Evolutionary conservation across 2,329 filamentous ascomycete species (phyloP).

Genomic region (Didymellaceae sp.): DNA sequence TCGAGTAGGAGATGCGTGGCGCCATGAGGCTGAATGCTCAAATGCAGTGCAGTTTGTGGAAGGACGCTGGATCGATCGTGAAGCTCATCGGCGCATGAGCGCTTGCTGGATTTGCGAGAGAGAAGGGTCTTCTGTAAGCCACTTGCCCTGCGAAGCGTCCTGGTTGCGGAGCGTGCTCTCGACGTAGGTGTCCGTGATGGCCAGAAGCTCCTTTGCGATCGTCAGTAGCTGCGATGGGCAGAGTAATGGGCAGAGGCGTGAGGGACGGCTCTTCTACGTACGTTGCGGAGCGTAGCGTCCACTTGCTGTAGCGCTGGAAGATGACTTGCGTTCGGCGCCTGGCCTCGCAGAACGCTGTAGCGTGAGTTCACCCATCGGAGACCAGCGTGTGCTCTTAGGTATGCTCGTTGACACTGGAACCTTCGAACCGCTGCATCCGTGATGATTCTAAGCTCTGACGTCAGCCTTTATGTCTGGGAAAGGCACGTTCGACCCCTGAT

Average conservation of each 20-base stretch:
- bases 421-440: slow-evolving; percentile 65
- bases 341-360: slow-evolving; percentile 58
- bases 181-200: slow-evolving; percentile 64
- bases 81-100: slow-evolving; percentile 40
- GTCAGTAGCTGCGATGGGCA: slow-evolving; percentile 17
- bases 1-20: slow-evolving; percentile 23
- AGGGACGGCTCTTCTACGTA: slow-evolving; percentile 40
- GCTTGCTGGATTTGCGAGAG: slow-evolving; percentile 57
- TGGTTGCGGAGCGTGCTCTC: slow-evolving; percentile 61
- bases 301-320: slow-evolving; percentile 56
- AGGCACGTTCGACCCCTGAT: slow-evolving; percentile 2
- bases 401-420: slow-evolving; percentile 67
- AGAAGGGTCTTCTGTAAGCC: slow-evolving; percentile 66
- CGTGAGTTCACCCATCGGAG: slow-evolving; percentile 65
- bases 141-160: slow-evolving; percentile 64
- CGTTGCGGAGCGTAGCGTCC: slow-evolving; percentile 56
- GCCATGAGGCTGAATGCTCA: slow-evolving; percentile 16
- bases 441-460: slow-evolving; percentile 59
- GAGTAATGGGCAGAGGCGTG: background rate
- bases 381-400: slow-evolving; percentile 64
- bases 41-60: slow-evolving; percentile 15
- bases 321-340: slow-evolving; percentile 57
- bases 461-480: slow-evolving; percentile 22
- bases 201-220: slow-evolving; percentile 59
- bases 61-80: slow-evolving; percentile 6